These are phyloP conservation scores for Syzygium grande DNA, from an alignment of 345 rosid species.

Conservation along the genomic window DNA sequence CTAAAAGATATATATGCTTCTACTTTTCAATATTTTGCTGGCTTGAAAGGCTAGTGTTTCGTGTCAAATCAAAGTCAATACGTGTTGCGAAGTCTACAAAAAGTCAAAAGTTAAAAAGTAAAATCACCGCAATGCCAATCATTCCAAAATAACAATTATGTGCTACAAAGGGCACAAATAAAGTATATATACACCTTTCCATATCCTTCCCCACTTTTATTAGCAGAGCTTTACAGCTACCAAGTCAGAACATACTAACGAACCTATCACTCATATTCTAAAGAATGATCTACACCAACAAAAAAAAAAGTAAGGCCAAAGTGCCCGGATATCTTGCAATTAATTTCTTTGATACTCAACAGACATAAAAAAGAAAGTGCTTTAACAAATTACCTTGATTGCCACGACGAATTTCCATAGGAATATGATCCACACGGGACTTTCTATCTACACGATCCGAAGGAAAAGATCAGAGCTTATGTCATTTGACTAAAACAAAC, in stretches of 20 bases:
- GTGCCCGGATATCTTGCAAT: neutral
- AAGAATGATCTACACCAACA: neutral
- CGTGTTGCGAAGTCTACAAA: neutral
- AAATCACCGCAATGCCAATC: neutral
- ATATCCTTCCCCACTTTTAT: neutral
- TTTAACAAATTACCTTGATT: constrained; percentile 28
- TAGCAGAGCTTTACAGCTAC: neutral
- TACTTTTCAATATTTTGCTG: neutral
- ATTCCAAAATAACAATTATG: neutral
- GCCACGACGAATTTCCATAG: constrained; percentile 34
- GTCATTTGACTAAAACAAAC: neutral
- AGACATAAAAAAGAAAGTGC: neutral
- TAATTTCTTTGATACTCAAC: neutral
- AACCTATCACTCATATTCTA: neutral
- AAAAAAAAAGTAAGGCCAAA: neutral
- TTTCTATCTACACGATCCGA: constrained; percentile 38
- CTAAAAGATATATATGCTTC: neutral
- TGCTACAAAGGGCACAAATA: neutral
- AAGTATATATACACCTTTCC: neutral
- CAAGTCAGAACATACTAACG: neutral
- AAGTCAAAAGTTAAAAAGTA: neutral
- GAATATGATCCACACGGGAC: constrained; percentile 32
- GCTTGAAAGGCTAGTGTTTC: neutral
- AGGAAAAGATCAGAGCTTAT: neutral
- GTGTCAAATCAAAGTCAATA: neutral